Evolutionary conservation across 208 protist species (phyloP).

Genomic region (Naegleria lovaniensis): DNA sequence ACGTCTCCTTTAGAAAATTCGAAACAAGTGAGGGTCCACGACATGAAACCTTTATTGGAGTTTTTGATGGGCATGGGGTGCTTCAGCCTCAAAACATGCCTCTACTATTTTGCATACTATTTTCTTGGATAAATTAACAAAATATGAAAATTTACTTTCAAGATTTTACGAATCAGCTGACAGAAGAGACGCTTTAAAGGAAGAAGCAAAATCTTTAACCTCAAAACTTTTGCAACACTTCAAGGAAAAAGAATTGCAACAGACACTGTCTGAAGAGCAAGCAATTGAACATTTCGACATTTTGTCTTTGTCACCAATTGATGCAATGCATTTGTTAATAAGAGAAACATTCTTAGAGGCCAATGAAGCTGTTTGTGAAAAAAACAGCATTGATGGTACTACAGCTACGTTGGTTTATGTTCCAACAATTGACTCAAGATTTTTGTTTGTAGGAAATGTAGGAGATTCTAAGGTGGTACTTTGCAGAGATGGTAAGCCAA

Average conservation of each 20-base stretch:
- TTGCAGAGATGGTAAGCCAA: conserved; percentile 44
- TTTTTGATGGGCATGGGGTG: conserved; percentile 17
- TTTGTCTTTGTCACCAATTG: background rate
- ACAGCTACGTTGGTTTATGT: conserved; percentile 43
- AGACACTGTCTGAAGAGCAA: background rate
- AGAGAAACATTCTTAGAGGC: conserved; percentile 33
- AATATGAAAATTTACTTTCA: background rate
- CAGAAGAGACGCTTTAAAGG: background rate
- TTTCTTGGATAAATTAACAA: background rate
- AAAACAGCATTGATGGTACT: conserved; percentile 37
- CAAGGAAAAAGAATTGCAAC: background rate
- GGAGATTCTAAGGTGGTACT: conserved; percentile 52
- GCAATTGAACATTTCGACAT: background rate
- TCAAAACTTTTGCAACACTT: background rate
- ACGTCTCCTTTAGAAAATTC: background rate
- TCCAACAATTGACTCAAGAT: background rate
- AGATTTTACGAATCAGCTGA: background rate
- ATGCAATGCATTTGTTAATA: conserved; percentile 12
- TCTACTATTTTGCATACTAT: background rate
- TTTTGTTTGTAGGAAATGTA: conserved; percentile 50
- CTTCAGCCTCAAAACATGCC: background rate
- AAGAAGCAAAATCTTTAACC: background rate
- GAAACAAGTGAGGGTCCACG: no score
- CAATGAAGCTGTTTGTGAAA: conserved; percentile 29
- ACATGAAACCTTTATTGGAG: background rate